Evolutionary conservation across 1,139 yeast genomes (phyloP).

Genomic region (Pneumocystis carinii): DNA sequence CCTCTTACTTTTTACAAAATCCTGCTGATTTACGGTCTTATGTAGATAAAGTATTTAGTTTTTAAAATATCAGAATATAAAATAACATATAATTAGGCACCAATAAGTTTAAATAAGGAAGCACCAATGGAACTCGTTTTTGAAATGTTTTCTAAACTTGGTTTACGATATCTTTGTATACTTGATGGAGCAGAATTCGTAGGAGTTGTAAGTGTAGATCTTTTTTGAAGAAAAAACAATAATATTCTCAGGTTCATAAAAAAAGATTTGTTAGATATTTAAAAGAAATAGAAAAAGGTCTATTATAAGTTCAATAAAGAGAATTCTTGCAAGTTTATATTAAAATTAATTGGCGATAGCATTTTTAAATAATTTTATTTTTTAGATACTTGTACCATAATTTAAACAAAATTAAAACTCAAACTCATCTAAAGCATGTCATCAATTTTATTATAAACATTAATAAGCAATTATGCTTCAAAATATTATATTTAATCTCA

Average conservation of each 20-base stretch:
- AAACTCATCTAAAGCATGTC: no score
- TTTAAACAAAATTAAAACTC: neutral
- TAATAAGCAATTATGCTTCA: neutral
- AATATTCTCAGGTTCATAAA: neutral
- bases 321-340: neutral
- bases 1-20: neutral
- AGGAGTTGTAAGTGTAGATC: conserved; percentile 2
- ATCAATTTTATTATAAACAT: neutral
- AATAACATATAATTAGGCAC: conserved; percentile 1
- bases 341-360: neutral
- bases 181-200: conserved; percentile 5
- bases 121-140: conserved; percentile 11
- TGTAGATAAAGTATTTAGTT: neutral
- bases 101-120: conserved; percentile 8
- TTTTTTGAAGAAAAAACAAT: neutral
- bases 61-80: neutral
- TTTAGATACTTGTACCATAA: neutral
- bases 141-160: conserved; percentile 11
- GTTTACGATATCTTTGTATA: conserved; percentile 9
- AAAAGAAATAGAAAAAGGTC: conserved; percentile 1
- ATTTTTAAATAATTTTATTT: neutral
- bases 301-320: neutral
- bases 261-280: conserved; percentile 1
- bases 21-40: conserved; percentile 2
- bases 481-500: neutral